A percentile compares a stretch with the other conserved stretches of the same genome.
Conservation (phyloP, 345 rosid genomes). For the Erucastrum elatum region DNA sequence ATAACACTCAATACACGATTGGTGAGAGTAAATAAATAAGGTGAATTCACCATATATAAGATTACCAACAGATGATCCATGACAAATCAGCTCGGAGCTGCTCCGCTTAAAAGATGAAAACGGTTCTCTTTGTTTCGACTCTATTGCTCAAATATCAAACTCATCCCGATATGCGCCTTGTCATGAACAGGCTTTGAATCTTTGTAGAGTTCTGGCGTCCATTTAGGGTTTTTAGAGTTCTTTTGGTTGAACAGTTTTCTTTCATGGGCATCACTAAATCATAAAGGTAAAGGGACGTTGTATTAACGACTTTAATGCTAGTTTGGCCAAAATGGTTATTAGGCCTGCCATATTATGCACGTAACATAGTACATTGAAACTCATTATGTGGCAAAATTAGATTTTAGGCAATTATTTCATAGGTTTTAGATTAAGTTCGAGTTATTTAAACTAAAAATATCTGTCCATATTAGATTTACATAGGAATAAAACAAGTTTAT, state of each 20-base stretch:
- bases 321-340: background rate
- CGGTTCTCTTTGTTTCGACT: background rate
- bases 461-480: background rate
- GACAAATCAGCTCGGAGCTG: background rate
- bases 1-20: no score
- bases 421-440: background rate
- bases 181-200: background rate
- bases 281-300: background rate
- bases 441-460: background rate
- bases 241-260: background rate
- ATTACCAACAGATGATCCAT: background rate
- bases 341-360: background rate
- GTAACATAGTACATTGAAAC: background rate
- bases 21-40: no score
- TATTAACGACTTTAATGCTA: background rate
- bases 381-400: background rate
- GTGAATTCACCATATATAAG: background rate
- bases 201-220: background rate
- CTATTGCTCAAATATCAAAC: background rate
- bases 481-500: no score
- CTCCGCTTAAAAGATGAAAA: background rate
- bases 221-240: background rate
- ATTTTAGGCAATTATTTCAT: background rate
- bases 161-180: background rate
- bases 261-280: background rate